phyloP scores from a whole-genome alignment of 495 filamentous ascomycete species.

The Hamigera avellanea region DNA sequence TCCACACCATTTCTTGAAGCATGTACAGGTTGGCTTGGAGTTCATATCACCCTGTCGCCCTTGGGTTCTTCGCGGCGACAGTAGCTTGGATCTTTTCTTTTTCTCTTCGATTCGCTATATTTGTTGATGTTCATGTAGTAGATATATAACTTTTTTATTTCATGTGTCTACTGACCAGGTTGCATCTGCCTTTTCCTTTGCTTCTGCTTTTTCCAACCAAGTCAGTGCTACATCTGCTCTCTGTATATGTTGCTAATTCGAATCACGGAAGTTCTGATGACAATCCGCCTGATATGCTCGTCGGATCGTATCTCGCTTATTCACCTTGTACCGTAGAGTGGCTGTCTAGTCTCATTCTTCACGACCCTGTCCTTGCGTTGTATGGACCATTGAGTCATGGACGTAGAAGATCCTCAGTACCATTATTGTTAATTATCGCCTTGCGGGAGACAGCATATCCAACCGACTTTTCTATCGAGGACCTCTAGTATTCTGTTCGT shows the following conservation, averaged over 20 bases:
- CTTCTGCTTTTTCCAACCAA: constrained; percentile 4
- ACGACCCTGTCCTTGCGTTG: too few relatives aligned
- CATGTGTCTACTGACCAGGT: constrained; percentile 23
- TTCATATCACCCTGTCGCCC: constrained; percentile 5
- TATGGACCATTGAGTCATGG: too few relatives aligned
- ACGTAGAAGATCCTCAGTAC: too few relatives aligned
- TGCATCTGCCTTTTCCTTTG: constrained; percentile 21
- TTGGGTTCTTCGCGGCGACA: not conserved
- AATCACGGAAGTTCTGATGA: constrained; percentile 1
- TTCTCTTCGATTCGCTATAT: constrained; percentile 7
- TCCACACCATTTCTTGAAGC: constrained; percentile 6
- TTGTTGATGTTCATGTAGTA: constrained; percentile 19
- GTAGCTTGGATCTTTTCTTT: constrained; percentile 3
- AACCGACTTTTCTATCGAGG: too few relatives aligned
- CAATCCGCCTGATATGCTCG: not conserved
- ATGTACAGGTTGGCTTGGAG: constrained; percentile 24
- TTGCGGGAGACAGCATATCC: too few relatives aligned
- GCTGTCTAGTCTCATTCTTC: too few relatives aligned
- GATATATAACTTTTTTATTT: constrained; percentile 25
- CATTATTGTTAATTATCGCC: too few relatives aligned
- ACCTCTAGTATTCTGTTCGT: too few relatives aligned
- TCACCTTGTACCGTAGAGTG: too few relatives aligned
- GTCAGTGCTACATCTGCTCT: not conserved
- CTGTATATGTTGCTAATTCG: not conserved
- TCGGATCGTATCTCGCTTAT: too few relatives aligned